These are phyloP conservation scores for Lanmaoa rubissima DNA, from an alignment of 768 basidiomycete species.

Conservation along the genomic window DNA sequence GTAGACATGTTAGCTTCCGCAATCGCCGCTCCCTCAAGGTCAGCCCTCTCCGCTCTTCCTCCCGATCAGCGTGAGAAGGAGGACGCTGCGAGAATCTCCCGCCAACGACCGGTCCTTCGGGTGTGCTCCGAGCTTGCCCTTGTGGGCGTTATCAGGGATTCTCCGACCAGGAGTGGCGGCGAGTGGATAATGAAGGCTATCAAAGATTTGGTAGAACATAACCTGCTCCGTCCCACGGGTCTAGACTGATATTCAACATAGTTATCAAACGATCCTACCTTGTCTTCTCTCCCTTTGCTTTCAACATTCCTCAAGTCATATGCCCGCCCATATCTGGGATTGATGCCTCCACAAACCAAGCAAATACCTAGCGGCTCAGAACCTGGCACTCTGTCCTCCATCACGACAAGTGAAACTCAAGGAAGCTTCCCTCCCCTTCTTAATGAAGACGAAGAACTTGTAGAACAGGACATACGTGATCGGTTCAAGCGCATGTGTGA, in stretches of 20 bases:
- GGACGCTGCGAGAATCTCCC: constrained; percentile 70
- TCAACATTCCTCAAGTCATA: constrained; percentile 94
- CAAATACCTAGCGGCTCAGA: constrained; percentile 58
- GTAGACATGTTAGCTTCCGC: constrained; percentile 56
- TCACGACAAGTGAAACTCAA: constrained; percentile 32
- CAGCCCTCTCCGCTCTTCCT: constrained; percentile 52
- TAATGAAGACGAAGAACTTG: constrained; percentile 67
- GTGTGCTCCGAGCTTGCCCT: constrained; percentile 89
- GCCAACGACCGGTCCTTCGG: constrained; percentile 83
- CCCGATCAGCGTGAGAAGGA: constrained; percentile 92
- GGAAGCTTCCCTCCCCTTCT: constrained; percentile 41
- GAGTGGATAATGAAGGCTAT: constrained; percentile 89
- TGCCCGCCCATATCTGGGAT: constrained; percentile 83
- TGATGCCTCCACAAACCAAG: constrained; percentile 53
- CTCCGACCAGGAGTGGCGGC: constrained; percentile 66
- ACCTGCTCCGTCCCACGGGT: constrained; percentile 7
- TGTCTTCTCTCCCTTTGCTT: constrained; percentile 86
- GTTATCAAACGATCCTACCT: constrained; percentile 84
- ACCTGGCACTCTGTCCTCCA: constrained; percentile 51
- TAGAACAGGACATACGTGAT: constrained; percentile 83
- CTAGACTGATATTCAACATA: constrained; percentile 33
- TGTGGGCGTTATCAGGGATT: constrained; percentile 79
- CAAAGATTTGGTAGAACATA: constrained; percentile 71
- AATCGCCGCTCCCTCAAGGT: constrained; percentile 57
- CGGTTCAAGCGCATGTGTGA: constrained; percentile 92